Base-by-base conservation (phyloP, 1,139 yeast species). In the Yamadazyma epiphylla region DNA sequence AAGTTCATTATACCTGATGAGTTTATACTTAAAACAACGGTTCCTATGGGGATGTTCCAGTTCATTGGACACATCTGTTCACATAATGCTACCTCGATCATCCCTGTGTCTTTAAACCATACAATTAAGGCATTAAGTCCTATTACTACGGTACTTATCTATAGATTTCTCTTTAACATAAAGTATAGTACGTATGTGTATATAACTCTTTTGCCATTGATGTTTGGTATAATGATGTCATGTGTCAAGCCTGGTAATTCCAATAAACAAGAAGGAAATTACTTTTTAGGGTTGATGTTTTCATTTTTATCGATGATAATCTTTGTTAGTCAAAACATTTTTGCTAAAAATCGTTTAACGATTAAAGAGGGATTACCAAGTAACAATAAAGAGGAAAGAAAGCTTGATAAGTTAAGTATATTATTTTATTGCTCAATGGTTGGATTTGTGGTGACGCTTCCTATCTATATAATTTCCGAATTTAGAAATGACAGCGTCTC, bases 11-110 rank as follows among this genome's bases (percentile, higher is more conserved):
- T 63, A 9, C 85, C 94, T 7, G 67, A 77, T 3, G 38, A 47
- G 25, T 68, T 74, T 30, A 67, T 85, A 24, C 51, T 87, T 13
- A 52, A 64, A 33, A 77, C 91, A 20, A 85, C 94, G 0, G 72
- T 86, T 17, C 96, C 96, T 14, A 85, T 89, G 95, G 97, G 96
- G 3, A 63, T 80, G 36, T 89, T 89, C 58, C 97, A 89, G 60
- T 83, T 89, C 41, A 64, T 80, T 19, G 97, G 97, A 13, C 97
- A 89, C 55, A 76, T 88, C 37, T 77, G 94, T 9, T 77, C 94
- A 5, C 95, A 88, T 53, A 83, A 84, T 55, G 91, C 97, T 15
- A 87, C 96, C 2, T 74, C 88, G 3, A 58, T 82, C 38, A 84
- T 89, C 28, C 96, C 96, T 0, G 96, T 89, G 12, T 84, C 95